Percentiles rank a stretch among this genome's conserved stretches.
Conservation (phyloP, 1,284 basidiomycete species). For the Gymnopus androsaceus region DNA sequence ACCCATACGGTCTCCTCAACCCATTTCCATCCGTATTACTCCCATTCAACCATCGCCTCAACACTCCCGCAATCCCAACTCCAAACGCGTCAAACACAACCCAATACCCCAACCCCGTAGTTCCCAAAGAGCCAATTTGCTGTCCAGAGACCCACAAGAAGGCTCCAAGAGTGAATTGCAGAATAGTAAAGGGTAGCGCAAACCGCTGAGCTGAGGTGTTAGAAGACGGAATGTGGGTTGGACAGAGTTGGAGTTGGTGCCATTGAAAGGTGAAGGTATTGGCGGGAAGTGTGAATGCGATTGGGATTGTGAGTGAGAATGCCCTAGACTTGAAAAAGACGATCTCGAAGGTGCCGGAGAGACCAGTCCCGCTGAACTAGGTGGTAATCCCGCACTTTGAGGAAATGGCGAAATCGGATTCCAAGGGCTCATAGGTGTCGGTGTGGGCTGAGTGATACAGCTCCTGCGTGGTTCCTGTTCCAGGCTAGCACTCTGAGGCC, state of each 20-base stretch:
- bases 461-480: constrained; percentile 19
- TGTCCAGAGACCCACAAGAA: constrained; percentile 92
- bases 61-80: constrained; percentile 57
- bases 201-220: background rate
- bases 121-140: constrained; percentile 81
- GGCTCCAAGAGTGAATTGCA: constrained; percentile 65
- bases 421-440: constrained; percentile 57
- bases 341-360: too few species aligned
- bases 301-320: background rate
- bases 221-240: background rate
- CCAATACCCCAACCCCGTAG: constrained; percentile 93
- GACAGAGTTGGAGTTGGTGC: too few species aligned
- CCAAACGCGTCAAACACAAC: constrained; percentile 94
- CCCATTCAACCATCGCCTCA: constrained; percentile 42
- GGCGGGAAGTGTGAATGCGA: constrained; percentile 1
- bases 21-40: constrained; percentile 24
- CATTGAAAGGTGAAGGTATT: too few species aligned
- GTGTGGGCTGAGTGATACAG: constrained; percentile 54
- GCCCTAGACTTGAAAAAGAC: background rate
- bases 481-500: constrained; percentile 7
- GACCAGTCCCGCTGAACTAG: background rate
- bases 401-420: constrained; percentile 44
- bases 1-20: constrained; percentile 67
- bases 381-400: background rate
- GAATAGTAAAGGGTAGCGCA: constrained; percentile 21